A percentile compares a stretch with the other conserved stretches of the same genome.
phyloP scores from a whole-genome alignment of 441 rosid species.

The Populus hybrid region DNA sequence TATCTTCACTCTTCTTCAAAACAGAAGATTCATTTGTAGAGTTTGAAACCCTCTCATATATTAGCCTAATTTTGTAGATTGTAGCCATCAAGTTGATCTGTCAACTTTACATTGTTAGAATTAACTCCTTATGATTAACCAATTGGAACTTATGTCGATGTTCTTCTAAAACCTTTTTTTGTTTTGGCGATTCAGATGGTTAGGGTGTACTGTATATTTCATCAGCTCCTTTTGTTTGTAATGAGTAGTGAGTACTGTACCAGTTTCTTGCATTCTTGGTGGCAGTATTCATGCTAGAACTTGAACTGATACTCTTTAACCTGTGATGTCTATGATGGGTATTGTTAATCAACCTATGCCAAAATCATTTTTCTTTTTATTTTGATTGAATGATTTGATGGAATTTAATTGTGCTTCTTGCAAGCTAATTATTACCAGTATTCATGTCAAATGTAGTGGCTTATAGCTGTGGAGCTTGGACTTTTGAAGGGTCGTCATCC shows the following conservation, averaged over 20 bases:
- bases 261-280: neutral
- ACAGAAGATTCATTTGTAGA: neutral
- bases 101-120: neutral
- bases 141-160: neutral
- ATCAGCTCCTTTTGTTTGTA: neutral
- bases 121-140: neutral
- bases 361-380: constrained; percentile 7
- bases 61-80: neutral
- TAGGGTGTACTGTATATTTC: neutral
- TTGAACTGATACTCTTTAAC: neutral
- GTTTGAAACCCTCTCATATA: neutral
- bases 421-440: constrained; percentile 21
- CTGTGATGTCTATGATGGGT: neutral
- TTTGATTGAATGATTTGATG: constrained; percentile 27
- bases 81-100: neutral
- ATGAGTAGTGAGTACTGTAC: neutral
- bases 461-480: constrained; percentile 90
- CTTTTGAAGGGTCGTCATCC: constrained; percentile 99
- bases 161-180: neutral
- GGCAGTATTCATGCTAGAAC: neutral
- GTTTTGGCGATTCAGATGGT: neutral
- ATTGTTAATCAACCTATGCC: neutral
- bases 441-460: constrained; percentile 68
- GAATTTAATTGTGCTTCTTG: constrained; percentile 13
- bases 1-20: constrained; percentile 11